Conservation (phyloP, 106 monocot species). For the Acorus gramineus region DNA sequence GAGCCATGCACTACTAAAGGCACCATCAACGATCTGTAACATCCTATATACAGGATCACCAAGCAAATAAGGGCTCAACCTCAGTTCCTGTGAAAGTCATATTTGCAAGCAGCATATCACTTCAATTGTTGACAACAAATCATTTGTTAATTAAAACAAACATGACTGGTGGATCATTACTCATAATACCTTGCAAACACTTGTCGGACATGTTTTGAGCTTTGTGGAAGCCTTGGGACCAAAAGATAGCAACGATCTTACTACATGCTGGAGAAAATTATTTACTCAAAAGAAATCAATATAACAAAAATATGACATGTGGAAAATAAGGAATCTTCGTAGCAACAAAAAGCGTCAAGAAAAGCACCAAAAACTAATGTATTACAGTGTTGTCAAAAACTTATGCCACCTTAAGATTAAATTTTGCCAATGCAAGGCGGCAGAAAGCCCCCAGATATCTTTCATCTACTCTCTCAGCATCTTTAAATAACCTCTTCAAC, state of each 20-base stretch:
- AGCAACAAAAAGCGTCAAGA: not conserved
- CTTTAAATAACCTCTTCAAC: conserved; percentile 69
- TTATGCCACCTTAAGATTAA: conserved; percentile 74
- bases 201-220: conserved; percentile 71
- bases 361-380: conserved; percentile 1
- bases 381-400: not conserved
- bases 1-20: conserved; percentile 94
- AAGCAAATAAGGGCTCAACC: conserved; percentile 68
- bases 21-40: conserved; percentile 52
- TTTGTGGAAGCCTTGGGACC: conserved; percentile 70
- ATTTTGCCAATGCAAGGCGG: conserved; percentile 72
- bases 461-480: conserved; percentile 70
- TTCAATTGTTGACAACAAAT: not conserved
- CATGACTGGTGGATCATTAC: not conserved
- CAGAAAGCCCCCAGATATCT: conserved; percentile 57
- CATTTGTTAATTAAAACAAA: not conserved
- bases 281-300: no score
- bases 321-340: conserved; percentile 10
- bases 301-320: conserved; percentile 30
- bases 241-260: conserved; percentile 54
- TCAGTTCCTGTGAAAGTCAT: conserved; percentile 44
- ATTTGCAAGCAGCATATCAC: not conserved
- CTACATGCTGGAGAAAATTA: not conserved
- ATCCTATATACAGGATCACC: conserved; percentile 67
- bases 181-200: conserved; percentile 70